These are phyloP conservation scores for Citrus medica DNA, from an alignment of 345 rosid species.

Conservation along the genomic window DNA sequence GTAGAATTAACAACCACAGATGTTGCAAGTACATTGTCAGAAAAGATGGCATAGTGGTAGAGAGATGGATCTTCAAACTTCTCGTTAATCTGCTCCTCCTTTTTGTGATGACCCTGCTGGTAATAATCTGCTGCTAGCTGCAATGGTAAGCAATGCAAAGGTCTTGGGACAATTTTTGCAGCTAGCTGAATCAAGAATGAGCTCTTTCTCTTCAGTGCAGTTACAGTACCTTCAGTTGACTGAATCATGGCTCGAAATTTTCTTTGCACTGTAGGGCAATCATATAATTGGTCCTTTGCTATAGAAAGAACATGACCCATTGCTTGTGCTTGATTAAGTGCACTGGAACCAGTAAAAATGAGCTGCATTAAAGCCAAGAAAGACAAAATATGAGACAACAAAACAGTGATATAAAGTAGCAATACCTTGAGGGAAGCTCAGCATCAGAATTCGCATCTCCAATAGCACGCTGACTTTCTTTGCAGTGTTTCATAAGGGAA, in stretches of 20 bases:
- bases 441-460: constrained; percentile 79
- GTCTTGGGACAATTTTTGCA: constrained; percentile 85
- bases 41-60: constrained; percentile 91
- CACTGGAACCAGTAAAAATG: constrained; percentile 42
- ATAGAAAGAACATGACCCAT: constrained; percentile 84
- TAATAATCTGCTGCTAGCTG: constrained; percentile 86
- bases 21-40: constrained; percentile 92
- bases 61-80: constrained; percentile 76
- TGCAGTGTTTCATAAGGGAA: constrained; percentile 54
- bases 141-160: constrained; percentile 88
- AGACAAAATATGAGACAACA: background rate
- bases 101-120: constrained; percentile 43
- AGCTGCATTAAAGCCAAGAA: constrained; percentile 18
- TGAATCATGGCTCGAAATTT: constrained; percentile 87
- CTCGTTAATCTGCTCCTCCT: constrained; percentile 31
- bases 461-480: constrained; percentile 62
- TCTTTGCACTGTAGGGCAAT: constrained; percentile 69
- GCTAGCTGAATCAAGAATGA: constrained; percentile 93
- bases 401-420: constrained; percentile 16
- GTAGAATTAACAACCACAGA: constrained; percentile 97
- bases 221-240: constrained; percentile 61
- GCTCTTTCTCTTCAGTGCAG: constrained; percentile 68
- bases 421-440: constrained; percentile 79
- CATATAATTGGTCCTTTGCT: constrained; percentile 79
- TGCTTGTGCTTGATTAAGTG: constrained; percentile 80